Conservation (phyloP, 2,329 filamentous ascomycete genomes). For the Pestalotiopsis sp. region DNA sequence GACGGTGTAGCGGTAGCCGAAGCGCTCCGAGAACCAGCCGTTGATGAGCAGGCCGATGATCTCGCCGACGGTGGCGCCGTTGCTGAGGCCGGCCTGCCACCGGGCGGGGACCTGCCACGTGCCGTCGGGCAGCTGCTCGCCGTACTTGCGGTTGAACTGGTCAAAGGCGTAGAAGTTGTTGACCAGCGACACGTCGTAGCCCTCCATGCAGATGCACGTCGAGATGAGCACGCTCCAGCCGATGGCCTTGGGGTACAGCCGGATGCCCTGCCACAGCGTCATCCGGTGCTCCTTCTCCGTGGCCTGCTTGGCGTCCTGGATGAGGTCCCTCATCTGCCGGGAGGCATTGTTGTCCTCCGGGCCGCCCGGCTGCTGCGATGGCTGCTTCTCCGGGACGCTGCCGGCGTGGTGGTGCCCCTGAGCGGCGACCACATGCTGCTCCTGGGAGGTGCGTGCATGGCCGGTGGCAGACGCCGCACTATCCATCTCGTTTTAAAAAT, state of each 20-base stretch:
- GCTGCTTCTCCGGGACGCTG: slow-evolving; percentile 3
- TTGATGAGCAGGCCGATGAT: slow-evolving; percentile 69
- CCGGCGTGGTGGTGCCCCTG: neutral
- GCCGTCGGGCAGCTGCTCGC: slow-evolving; percentile 46
- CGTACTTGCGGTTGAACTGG: slow-evolving; percentile 62
- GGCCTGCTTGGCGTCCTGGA: slow-evolving; percentile 50
- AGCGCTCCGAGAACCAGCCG: slow-evolving; percentile 67
- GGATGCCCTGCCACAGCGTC: slow-evolving; percentile 75
- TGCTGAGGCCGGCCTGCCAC: slow-evolving; percentile 66
- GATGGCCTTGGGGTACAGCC: slow-evolving; percentile 84
- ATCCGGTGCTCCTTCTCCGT: slow-evolving; percentile 68
- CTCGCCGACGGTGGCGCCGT: slow-evolving; percentile 54
- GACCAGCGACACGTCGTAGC: slow-evolving; percentile 80
- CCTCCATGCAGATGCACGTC: slow-evolving; percentile 92
- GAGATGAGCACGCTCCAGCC: slow-evolving; percentile 83
- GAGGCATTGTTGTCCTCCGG: slow-evolving; percentile 9
- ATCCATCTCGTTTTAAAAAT: neutral
- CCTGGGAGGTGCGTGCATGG: neutral
- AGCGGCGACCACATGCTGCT: neutral
- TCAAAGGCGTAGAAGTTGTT: slow-evolving; percentile 75
- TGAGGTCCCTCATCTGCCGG: slow-evolving; percentile 36
- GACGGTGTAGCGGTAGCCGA: slow-evolving; percentile 68
- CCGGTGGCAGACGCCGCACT: neutral
- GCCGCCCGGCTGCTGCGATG: slow-evolving; percentile 8
- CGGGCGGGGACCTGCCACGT: slow-evolving; percentile 58